These are phyloP conservation scores for Suillus placidus DNA, from an alignment of 768 basidiomycete genomes.

Conservation along the genomic window DNA sequence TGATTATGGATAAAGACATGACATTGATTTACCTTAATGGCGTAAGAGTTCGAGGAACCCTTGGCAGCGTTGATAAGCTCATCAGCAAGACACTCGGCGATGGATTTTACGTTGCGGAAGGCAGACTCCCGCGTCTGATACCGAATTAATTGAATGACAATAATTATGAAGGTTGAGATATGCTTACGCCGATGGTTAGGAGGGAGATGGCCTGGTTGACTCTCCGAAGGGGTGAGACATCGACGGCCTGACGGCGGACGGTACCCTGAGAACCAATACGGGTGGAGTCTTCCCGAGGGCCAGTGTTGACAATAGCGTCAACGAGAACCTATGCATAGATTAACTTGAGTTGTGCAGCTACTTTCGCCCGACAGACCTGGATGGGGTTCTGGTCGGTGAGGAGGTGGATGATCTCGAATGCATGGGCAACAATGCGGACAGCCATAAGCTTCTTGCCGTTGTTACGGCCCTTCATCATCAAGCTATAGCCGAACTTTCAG, in stretches of 20 bases:
- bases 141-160: conserved; percentile 10
- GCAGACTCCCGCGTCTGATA: conserved; percentile 95
- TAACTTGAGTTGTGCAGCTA: not conserved
- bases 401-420: conserved; percentile 99
- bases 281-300: conserved; percentile 99
- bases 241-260: conserved; percentile 98
- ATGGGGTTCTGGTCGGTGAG: conserved; percentile 99
- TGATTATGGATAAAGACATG: not conserved
- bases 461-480: conserved; percentile 99
- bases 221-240: conserved; percentile 96
- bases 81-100: conserved; percentile 98
- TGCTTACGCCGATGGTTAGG: conserved; percentile 90
- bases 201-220: conserved; percentile 98
- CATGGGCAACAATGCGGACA: conserved; percentile 98
- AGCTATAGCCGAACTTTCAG: conserved; percentile 44
- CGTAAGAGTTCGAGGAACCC: conserved; percentile 99
- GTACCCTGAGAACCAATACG: conserved; percentile 99
- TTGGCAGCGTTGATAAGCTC: conserved; percentile 99
- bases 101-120: conserved; percentile 99
- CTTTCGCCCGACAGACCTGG: conserved; percentile 61
- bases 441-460: conserved; percentile 99
- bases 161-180: not conserved
- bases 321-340: conserved; percentile 70
- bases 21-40: conserved; percentile 92
- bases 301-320: conserved; percentile 99